These are phyloP conservation scores for Syzygium aqueum DNA, from an alignment of 345 rosid genomes.

Conservation along the genomic window DNA sequence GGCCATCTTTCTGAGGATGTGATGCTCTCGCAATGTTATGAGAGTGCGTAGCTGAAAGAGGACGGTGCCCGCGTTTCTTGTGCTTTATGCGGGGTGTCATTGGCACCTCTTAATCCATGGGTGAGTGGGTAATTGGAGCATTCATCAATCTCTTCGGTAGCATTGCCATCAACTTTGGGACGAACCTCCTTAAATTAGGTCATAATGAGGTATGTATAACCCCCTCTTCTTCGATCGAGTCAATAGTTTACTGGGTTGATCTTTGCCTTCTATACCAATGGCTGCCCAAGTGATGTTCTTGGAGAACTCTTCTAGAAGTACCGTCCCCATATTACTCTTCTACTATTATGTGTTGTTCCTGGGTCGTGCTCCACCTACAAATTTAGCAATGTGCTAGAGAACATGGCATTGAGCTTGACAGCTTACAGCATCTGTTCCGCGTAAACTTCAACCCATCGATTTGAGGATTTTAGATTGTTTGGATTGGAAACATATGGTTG, in stretches of 20 bases:
- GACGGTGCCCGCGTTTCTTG: conserved; percentile 10
- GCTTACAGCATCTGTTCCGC: not conserved
- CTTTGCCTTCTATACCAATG: not conserved
- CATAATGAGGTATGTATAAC: conserved; percentile 69
- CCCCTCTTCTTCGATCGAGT: not conserved
- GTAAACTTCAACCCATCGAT: not conserved
- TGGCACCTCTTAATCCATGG: conserved; percentile 53
- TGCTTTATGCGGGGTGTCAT: conserved; percentile 24
- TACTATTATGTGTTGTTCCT: not conserved
- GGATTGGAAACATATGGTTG: not conserved
- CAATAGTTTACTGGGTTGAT: not conserved
- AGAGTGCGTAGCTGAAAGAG: conserved; percentile 10
- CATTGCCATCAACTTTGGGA: conserved; percentile 96
- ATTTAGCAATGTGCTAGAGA: not conserved
- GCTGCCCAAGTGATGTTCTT: not conserved
- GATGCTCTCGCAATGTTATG: not conserved
- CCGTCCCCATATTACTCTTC: not conserved
- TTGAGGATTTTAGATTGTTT: not conserved
- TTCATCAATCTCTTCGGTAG: conserved; percentile 90
- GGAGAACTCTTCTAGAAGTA: not conserved
- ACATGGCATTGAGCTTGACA: not conserved
- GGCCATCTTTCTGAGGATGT: not conserved
- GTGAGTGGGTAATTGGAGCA: conserved; percentile 99
- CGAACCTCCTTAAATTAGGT: conserved; percentile 97
- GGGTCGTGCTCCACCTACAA: not conserved